phyloP scores from a whole-genome alignment of 331 rosid genomes.

The Pyrus hybrid region DNA sequence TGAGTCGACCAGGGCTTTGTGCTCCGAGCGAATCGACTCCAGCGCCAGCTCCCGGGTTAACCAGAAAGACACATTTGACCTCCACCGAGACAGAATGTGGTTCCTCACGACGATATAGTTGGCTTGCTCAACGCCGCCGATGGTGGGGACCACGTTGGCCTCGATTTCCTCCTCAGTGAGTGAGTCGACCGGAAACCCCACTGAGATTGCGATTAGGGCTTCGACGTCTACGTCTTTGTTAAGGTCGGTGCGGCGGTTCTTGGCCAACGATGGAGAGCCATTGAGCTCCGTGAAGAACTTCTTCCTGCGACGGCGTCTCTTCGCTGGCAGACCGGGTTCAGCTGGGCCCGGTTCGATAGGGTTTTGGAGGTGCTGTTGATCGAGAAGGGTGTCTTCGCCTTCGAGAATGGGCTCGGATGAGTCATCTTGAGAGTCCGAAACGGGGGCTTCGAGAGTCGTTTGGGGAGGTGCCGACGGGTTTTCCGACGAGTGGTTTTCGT shows the following conservation, averaged over 20 bases:
- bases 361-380: constrained; percentile 5
- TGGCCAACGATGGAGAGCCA: constrained; percentile 38
- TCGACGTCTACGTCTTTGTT: constrained; percentile 68
- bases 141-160: constrained; percentile 61
- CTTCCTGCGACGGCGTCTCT: constrained; percentile 82
- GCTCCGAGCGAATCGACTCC: constrained; percentile 62
- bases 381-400: constrained; percentile 19
- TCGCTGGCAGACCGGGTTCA: constrained; percentile 34
- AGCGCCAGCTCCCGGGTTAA: constrained; percentile 54
- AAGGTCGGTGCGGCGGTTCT: constrained; percentile 54
- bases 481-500: constrained; percentile 14
- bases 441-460: constrained; percentile 17
- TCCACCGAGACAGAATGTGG: constrained; percentile 72
- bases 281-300: constrained; percentile 76
- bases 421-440: constrained; percentile 51
- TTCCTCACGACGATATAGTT: constrained; percentile 70
- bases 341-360: constrained; percentile 28
- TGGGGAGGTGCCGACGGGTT: constrained; percentile 13
- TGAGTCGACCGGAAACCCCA: constrained; percentile 78
- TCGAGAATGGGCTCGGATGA: constrained; percentile 51
- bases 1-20: constrained; percentile 55
- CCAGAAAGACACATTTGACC: constrained; percentile 71
- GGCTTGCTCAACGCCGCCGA: constrained; percentile 79
- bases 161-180: constrained; percentile 87
- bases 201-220: constrained; percentile 72